Conservation (phyloP, 495 filamentous ascomycete species). For the Hypoxylon rickii region DNA sequence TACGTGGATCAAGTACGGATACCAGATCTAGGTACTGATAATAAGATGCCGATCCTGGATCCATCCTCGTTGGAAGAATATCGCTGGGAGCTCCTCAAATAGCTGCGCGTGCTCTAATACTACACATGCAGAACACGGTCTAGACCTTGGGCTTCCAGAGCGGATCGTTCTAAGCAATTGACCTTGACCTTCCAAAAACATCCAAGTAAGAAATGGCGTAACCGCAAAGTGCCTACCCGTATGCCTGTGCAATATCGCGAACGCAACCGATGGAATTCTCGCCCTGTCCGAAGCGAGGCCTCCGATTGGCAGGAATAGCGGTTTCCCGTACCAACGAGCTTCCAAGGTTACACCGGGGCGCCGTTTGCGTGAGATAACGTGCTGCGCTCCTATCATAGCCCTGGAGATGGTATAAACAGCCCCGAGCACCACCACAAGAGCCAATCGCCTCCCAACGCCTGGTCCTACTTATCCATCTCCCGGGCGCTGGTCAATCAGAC, state of each 20-base stretch:
- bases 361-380: constrained; percentile 31
- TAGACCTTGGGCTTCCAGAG: too few relatives aligned
- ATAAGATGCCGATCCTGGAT: too few relatives aligned
- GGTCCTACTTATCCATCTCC: constrained; percentile 2
- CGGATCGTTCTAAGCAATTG: too few relatives aligned
- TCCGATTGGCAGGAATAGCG: too few relatives aligned
- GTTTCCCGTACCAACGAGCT: too few relatives aligned
- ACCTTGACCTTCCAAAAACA: constrained; percentile 29
- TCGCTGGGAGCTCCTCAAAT: too few relatives aligned
- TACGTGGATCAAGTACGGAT: too few relatives aligned
- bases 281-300: constrained; percentile 9
- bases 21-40: too few relatives aligned
- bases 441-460: background rate
- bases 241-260: constrained; percentile 4
- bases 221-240: constrained; percentile 2
- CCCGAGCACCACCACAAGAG: too few relatives aligned
- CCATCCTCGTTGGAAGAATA: background rate
- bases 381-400: background rate
- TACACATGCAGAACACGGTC: constrained; percentile 17
- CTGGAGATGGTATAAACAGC: too few relatives aligned
- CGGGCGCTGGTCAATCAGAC: background rate
- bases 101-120: too few relatives aligned
- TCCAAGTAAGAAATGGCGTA: constrained; percentile 22
- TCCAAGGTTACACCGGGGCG: too few relatives aligned
- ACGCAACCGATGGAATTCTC: constrained; percentile 29